phyloP scores from a whole-genome alignment of 2,329 filamentous ascomycete species.

The Fusarium sp. region DNA sequence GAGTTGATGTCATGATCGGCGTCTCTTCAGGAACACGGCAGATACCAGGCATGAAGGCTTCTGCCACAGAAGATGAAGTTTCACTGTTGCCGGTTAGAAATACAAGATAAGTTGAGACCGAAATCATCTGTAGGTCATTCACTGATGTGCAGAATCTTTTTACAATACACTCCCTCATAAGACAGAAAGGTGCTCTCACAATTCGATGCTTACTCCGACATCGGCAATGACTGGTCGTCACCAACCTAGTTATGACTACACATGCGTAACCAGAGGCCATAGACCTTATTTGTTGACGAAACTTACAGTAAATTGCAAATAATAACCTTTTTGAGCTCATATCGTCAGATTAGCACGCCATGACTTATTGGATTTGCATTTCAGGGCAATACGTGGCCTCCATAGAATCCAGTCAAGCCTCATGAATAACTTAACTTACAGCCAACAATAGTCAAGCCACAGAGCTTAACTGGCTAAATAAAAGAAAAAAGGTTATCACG shows the following conservation, averaged over 20 bases:
- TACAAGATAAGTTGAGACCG: neutral
- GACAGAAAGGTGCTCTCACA: neutral
- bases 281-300: neutral
- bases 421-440: neutral
- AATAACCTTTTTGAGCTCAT: neutral
- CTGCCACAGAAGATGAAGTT: neutral
- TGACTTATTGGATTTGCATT: neutral
- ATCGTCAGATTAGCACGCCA: neutral
- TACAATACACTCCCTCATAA: neutral
- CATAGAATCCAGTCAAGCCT: neutral
- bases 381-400: neutral
- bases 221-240: neutral
- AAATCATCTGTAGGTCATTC: neutral
- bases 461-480: neutral
- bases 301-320: neutral
- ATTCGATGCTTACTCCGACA: conserved; percentile 2
- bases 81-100: neutral
- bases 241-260: neutral
- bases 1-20: conserved; percentile 17
- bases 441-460: conserved; percentile 29
- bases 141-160: neutral
- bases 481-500: neutral
- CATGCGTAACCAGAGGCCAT: neutral
- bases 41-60: conserved; percentile 20
- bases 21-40: neutral